These are phyloP conservation scores for Ceratocystis destructans DNA, from an alignment of 2,329 filamentous ascomycete species.

Conservation along the genomic window DNA sequence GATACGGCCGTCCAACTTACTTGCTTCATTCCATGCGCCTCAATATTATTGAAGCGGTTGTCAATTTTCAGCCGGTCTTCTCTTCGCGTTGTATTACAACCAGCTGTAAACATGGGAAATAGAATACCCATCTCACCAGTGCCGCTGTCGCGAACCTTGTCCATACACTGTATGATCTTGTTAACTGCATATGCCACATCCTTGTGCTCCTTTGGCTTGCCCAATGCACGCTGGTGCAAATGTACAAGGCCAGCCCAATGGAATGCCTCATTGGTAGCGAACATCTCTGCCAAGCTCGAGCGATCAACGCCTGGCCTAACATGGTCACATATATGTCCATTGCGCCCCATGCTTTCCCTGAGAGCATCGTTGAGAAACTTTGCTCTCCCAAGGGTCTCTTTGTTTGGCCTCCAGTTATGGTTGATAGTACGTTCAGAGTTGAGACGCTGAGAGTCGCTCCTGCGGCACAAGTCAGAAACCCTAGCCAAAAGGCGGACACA, in stretches of 20 bases:
- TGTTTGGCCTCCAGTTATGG: slow-evolving; percentile 45
- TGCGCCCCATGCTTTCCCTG: slow-evolving; percentile 35
- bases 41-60: slow-evolving; percentile 51
- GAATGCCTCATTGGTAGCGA: slow-evolving; percentile 62
- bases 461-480: slow-evolving; percentile 56
- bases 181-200: slow-evolving; percentile 50
- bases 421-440: slow-evolving; percentile 28
- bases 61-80: slow-evolving; percentile 47
- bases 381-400: slow-evolving; percentile 42
- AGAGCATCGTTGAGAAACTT: slow-evolving; percentile 48
- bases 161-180: slow-evolving; percentile 49
- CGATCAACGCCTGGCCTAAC: slow-evolving; percentile 38
- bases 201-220: slow-evolving; percentile 40
- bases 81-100: slow-evolving; percentile 52
- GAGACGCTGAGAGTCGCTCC: slow-evolving; percentile 53
- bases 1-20: slow-evolving; percentile 30
- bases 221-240: slow-evolving; percentile 58
- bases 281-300: slow-evolving; percentile 47
- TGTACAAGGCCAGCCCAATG: slow-evolving; percentile 69
- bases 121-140: slow-evolving; percentile 61
- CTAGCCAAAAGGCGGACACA: slow-evolving; percentile 38
- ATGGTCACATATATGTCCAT: slow-evolving; percentile 33
- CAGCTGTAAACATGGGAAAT: slow-evolving; percentile 73
- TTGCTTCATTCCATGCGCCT: slow-evolving; percentile 65
- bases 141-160: slow-evolving; percentile 48